phyloP scores from a whole-genome alignment of 306 rosid species.

The Medicago lupulina region DNA sequence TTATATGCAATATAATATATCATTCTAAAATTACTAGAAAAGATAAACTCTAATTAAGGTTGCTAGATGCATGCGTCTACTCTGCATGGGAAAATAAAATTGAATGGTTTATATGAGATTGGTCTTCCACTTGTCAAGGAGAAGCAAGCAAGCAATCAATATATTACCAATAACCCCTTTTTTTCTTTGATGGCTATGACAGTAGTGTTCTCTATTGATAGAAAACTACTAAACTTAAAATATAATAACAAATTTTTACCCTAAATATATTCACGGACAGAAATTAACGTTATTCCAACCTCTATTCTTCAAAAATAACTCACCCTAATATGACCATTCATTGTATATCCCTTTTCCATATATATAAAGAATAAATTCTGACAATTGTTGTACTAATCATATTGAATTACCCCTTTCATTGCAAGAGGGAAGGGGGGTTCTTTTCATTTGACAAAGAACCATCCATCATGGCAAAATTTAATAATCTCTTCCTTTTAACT shows the following conservation, averaged over 20 bases:
- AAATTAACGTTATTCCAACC: constrained; percentile 41
- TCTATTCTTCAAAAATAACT: constrained; percentile 12
- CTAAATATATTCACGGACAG: constrained; percentile 7
- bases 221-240: constrained; percentile 5
- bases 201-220: constrained; percentile 27
- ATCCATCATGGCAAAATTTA: background rate
- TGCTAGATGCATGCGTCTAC: background rate
- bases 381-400: background rate
- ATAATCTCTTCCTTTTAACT: background rate
- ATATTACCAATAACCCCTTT: background rate
- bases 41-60: background rate
- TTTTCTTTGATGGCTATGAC: constrained; percentile 27
- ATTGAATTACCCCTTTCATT: background rate
- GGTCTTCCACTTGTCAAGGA: constrained; percentile 6
- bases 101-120: constrained; percentile 1
- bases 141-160: constrained; percentile 16
- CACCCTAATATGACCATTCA: constrained; percentile 1
- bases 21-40: background rate
- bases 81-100: background rate
- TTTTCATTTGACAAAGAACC: constrained; percentile 6
- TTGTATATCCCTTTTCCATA: background rate
- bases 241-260: background rate
- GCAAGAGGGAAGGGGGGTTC: background rate
- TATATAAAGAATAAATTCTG: background rate
- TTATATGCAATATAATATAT: background rate